Evolutionary conservation across 352 stramenopile genomes (phyloP).

Genomic region (Pythium phragmiticola): DNA sequence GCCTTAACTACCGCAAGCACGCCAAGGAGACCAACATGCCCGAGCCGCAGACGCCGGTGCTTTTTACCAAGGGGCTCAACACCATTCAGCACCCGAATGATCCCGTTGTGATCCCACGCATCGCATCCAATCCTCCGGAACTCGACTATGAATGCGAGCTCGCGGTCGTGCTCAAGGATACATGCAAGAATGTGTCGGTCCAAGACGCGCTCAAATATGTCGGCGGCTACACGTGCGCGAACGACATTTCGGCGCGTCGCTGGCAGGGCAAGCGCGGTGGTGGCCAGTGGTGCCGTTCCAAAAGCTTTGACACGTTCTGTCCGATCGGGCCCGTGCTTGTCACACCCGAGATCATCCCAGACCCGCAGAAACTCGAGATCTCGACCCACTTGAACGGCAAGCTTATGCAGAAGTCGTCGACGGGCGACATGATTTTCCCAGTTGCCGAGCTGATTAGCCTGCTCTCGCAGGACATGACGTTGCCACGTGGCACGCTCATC

Average conservation of each 20-base stretch:
- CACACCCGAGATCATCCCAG: constrained; percentile 63
- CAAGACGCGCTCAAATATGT: constrained; percentile 85
- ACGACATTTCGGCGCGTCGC: constrained; percentile 86
- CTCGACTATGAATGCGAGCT: constrained; percentile 92
- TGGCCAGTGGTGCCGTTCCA: constrained; percentile 87
- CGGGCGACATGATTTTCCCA: constrained; percentile 90
- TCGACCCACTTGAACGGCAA: constrained; percentile 81
- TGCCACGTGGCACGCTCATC: constrained; percentile 87
- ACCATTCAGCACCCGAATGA: constrained; percentile 75
- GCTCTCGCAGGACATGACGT: constrained; percentile 87
- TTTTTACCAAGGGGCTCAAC: constrained; percentile 89
- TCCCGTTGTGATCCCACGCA: constrained; percentile 77
- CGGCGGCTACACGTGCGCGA: constrained; percentile 85
- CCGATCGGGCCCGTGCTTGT: constrained; percentile 87
- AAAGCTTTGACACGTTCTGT: constrained; percentile 91
- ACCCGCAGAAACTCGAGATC: constrained; percentile 78
- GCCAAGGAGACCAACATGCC: constrained; percentile 86
- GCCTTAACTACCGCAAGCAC: constrained; percentile 91
- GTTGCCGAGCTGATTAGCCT: constrained; percentile 87
- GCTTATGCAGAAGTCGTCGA: constrained; percentile 87
- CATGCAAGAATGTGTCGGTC: constrained; percentile 79
- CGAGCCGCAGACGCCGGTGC: constrained; percentile 69
- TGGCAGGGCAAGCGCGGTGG: constrained; percentile 88
- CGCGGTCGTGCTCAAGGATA: constrained; percentile 83
- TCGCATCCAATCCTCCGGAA: constrained; percentile 61